phyloP scores from a whole-genome alignment of 192 early-diverging fungal species.

The Coemansia sp. region DNA sequence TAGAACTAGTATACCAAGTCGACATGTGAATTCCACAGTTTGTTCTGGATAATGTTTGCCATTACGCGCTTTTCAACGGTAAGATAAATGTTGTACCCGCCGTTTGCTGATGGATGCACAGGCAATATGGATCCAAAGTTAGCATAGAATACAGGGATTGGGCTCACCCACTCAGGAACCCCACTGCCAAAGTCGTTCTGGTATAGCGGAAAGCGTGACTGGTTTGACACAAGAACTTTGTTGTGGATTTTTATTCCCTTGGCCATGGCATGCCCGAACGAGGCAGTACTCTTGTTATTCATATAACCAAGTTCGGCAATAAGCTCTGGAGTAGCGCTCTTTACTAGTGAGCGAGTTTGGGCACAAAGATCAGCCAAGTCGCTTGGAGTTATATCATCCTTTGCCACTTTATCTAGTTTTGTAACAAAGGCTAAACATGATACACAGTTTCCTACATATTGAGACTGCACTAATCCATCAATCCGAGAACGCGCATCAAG shows the following conservation, averaged over 20 bases:
- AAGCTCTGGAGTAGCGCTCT: not conserved
- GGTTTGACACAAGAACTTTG: slow-evolving; percentile 18
- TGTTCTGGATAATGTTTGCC: slow-evolving; percentile 1
- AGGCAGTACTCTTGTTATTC: not conserved
- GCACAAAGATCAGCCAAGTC: slow-evolving; percentile 10
- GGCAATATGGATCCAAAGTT: slow-evolving; percentile 23
- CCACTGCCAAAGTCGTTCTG: slow-evolving; percentile 26
- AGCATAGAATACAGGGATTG: slow-evolving; percentile 14
- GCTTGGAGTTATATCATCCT: not conserved
- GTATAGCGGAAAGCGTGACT: slow-evolving; percentile 21
- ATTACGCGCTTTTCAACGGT: slow-evolving; percentile 1
- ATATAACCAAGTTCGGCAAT: slow-evolving; percentile 7
- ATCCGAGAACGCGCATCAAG: slow-evolving; percentile 19
- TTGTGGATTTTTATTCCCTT: not conserved
- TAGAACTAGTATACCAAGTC: not conserved
- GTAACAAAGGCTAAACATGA: not conserved
- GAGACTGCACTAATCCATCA: not conserved
- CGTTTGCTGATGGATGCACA: slow-evolving; percentile 3
- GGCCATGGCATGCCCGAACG: slow-evolving; percentile 9
- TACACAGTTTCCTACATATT: slow-evolving; percentile 10
- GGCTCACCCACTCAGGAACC: slow-evolving; percentile 18
- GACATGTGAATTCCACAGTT: slow-evolving; percentile 10
- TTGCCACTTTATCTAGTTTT: not conserved
- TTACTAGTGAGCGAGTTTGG: not conserved
- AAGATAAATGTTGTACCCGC: slow-evolving; percentile 6